Conservation (phyloP, 2,329 filamentous ascomycete genomes). For the Graphilbum sp. region DNA sequence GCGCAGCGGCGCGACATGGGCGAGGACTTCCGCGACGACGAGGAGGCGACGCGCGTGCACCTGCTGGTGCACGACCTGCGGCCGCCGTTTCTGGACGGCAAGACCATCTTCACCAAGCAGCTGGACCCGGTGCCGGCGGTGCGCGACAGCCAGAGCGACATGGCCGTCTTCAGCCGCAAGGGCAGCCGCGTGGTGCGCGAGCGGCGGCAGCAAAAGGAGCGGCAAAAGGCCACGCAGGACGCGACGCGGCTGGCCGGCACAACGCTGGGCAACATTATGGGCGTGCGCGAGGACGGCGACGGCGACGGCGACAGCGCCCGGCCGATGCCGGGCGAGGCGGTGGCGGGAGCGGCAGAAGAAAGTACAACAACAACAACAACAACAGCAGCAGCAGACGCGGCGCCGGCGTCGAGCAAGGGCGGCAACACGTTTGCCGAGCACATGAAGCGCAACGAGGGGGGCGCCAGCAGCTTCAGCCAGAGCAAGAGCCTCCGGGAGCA, state of each 20-base stretch:
- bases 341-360: conserved; percentile 15
- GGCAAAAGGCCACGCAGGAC: conserved; percentile 86
- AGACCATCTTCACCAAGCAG: conserved; percentile 94
- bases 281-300: conserved; percentile 83
- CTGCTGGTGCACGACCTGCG: conserved; percentile 84
- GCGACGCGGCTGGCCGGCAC: conserved; percentile 89
- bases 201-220: conserved; percentile 76
- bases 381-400: background rate
- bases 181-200: conserved; percentile 89
- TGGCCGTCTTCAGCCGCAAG: conserved; percentile 95
- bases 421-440: conserved; percentile 73
- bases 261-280: conserved; percentile 85
- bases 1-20: conserved; percentile 75
- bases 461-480: conserved; percentile 84
- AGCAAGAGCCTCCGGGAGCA: conserved; percentile 85
- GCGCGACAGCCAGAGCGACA: conserved; percentile 86
- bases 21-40: conserved; percentile 73
- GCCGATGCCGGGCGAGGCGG: conserved; percentile 57
- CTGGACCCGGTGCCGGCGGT: conserved; percentile 88
- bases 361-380: no score
- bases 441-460: conserved; percentile 70
- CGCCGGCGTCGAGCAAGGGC: conserved; percentile 12
- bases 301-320: conserved; percentile 83
- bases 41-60: conserved; percentile 79
- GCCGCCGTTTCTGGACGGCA: conserved; percentile 86